A percentile compares a stretch with the other conserved stretches of the same genome.
Conservation (phyloP, 2,329 filamentous ascomycete genomes). For the Apiospora koreana region DNA sequence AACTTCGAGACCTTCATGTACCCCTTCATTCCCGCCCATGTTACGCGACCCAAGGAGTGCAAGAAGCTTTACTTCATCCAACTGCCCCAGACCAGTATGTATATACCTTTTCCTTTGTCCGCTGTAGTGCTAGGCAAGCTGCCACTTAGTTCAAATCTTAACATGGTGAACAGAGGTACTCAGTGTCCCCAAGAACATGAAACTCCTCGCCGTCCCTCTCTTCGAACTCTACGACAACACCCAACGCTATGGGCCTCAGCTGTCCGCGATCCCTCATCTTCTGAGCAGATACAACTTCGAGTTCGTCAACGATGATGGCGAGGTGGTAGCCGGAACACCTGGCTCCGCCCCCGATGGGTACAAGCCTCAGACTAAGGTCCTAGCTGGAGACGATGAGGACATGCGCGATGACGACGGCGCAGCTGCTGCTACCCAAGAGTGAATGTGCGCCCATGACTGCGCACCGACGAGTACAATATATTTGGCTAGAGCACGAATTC, state of each 20-base stretch:
- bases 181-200: slow-evolving; percentile 99
- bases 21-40: slow-evolving; percentile 93
- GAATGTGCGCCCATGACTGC: background rate
- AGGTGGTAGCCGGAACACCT: slow-evolving; percentile 82
- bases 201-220: slow-evolving; percentile 91
- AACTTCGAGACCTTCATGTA: slow-evolving; percentile 99
- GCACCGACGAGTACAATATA: background rate
- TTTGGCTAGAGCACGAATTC: background rate
- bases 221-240: slow-evolving; percentile 99
- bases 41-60: slow-evolving; percentile 95
- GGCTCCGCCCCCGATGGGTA: slow-evolving; percentile 65
- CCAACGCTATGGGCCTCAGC: slow-evolving; percentile 88
- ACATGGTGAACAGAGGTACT: slow-evolving; percentile 69
- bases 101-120: background rate
- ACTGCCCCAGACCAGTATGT: slow-evolving; percentile 83
- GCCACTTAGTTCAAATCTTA: background rate
- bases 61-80: slow-evolving; percentile 99
- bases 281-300: slow-evolving; percentile 97
- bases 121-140: background rate
- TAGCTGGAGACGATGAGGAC: slow-evolving; percentile 63
- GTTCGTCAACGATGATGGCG: slow-evolving; percentile 90
- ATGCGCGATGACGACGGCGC: slow-evolving; percentile 44
- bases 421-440: background rate
- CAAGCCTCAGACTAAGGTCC: slow-evolving; percentile 64
- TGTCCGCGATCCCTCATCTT: slow-evolving; percentile 93